Conservation (phyloP, 805 yeast genomes). For the Candida verbasci region DNA sequence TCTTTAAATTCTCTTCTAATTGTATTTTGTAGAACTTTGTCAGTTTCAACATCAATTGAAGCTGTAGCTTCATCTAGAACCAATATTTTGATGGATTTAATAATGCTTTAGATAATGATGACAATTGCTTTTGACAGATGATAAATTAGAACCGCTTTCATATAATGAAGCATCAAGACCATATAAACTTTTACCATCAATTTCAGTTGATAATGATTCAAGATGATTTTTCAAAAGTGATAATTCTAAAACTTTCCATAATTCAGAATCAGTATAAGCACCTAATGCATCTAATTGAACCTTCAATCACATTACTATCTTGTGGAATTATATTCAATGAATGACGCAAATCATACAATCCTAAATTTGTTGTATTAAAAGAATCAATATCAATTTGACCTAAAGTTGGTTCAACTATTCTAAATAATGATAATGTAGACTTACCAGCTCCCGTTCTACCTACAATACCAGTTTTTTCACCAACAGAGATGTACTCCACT, state of each 20-base stretch:
- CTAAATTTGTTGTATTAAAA: slow-evolving; percentile 60
- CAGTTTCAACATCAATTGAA: slow-evolving; percentile 36
- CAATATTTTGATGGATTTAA: slow-evolving; percentile 58
- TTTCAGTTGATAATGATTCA: slow-evolving; percentile 34
- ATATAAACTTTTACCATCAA: slow-evolving; percentile 3
- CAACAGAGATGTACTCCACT: too few species aligned
- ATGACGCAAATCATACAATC: slow-evolving; percentile 73
- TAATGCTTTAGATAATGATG: slow-evolving; percentile 36
- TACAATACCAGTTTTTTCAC: too few species aligned
- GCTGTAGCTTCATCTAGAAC: slow-evolving; percentile 78
- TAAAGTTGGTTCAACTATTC: slow-evolving; percentile 72
- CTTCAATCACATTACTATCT: slow-evolving; percentile 89
- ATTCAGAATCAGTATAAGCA: slow-evolving; percentile 59
- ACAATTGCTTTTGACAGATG: slow-evolving; percentile 36
- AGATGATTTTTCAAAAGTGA: slow-evolving; percentile 73
- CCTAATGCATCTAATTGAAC: slow-evolving; percentile 75
- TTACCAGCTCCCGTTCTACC: slow-evolving; percentile 99
- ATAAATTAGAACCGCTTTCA: slow-evolving; percentile 36
- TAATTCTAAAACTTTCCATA: slow-evolving; percentile 75
- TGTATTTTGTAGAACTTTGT: slow-evolving; percentile 31
- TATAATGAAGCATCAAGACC: slow-evolving; percentile 25
- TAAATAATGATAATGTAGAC: slow-evolving; percentile 75
- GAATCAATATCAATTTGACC: slow-evolving; percentile 73
- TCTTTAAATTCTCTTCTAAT: slow-evolving; percentile 33
- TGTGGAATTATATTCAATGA: slow-evolving; percentile 85